Conservation (phyloP, 345 rosid species). For the Dipteronia sinensis region DNA sequence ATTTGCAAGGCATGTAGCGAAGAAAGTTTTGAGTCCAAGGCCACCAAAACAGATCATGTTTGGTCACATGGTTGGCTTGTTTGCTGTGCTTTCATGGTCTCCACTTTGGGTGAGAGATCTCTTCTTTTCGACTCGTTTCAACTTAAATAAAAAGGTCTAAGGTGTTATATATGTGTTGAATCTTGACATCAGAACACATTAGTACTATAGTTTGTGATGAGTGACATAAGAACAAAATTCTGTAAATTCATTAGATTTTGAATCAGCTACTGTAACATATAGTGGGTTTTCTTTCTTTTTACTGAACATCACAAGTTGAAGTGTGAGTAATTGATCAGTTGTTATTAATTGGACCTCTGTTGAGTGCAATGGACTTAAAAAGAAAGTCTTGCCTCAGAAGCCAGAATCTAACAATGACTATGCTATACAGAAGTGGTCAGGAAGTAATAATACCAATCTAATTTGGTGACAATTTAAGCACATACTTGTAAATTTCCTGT, state of each 20-base stretch:
- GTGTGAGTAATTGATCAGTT: neutral
- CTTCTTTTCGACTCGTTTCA: slow-evolving; percentile 50
- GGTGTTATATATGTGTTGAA: too few relatives aligned
- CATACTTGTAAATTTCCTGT: too few relatives aligned
- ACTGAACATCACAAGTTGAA: neutral
- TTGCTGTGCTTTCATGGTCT: slow-evolving; percentile 54
- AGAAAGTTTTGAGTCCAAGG: slow-evolving; percentile 47
- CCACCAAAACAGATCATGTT: slow-evolving; percentile 57
- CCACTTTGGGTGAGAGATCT: slow-evolving; percentile 64
- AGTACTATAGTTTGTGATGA: too few relatives aligned
- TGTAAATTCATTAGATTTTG: neutral
- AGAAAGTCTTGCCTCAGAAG: neutral
- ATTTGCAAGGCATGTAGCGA: slow-evolving; percentile 59
- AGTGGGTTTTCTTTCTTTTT: neutral
- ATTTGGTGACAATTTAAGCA: too few relatives aligned
- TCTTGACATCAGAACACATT: too few relatives aligned
- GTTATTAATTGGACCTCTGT: neutral
- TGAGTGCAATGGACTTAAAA: neutral
- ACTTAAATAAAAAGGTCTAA: slow-evolving; percentile 35
- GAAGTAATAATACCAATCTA: too few relatives aligned
- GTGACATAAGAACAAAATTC: neutral
- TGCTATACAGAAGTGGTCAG: too few relatives aligned
- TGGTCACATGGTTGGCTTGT: slow-evolving; percentile 65
- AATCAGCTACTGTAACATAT: neutral
- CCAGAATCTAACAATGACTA: too few relatives aligned